A percentile compares a stretch with the other conserved stretches of the same genome.
Conservation (phyloP, 305 asterid species). For the Ajuga reptans region DNA sequence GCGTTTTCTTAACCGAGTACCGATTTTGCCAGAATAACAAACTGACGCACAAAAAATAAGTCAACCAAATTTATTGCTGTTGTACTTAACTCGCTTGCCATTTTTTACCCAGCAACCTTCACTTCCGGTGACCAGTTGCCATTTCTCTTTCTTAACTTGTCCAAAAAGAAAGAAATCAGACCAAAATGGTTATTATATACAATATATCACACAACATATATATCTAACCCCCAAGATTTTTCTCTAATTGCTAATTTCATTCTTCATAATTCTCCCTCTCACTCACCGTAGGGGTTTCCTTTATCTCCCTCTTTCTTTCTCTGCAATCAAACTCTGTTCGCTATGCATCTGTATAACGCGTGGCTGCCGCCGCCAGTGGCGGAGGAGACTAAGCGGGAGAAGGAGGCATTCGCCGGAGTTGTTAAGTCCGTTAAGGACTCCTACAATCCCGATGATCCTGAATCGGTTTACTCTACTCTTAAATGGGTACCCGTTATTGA, state of each 20-base stretch:
- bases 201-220: background rate
- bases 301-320: background rate
- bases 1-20: background rate
- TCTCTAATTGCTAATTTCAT: background rate
- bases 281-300: background rate
- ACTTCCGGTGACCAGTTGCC: constrained; percentile 31
- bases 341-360: constrained; percentile 90
- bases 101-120: constrained; percentile 15
- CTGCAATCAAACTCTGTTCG: constrained; percentile 11
- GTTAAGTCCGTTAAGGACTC: constrained; percentile 65
- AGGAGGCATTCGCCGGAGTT: constrained; percentile 62
- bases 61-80: background rate
- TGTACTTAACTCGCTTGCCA: background rate
- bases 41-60: background rate
- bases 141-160: constrained; percentile 38
- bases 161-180: constrained; percentile 42
- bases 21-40: background rate
- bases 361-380: constrained; percentile 99
- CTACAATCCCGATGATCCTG: constrained; percentile 62
- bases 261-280: background rate
- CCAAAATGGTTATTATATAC: background rate
- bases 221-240: background rate
- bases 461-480: constrained; percentile 82
- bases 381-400: constrained; percentile 73
- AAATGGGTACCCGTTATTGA: constrained; percentile 85